Evolutionary conservation across 2,329 filamentous ascomycete genomes (phyloP), one percentile per base, ranked within the genome.

Genomic region (Penicillium digitatum): DNA sequence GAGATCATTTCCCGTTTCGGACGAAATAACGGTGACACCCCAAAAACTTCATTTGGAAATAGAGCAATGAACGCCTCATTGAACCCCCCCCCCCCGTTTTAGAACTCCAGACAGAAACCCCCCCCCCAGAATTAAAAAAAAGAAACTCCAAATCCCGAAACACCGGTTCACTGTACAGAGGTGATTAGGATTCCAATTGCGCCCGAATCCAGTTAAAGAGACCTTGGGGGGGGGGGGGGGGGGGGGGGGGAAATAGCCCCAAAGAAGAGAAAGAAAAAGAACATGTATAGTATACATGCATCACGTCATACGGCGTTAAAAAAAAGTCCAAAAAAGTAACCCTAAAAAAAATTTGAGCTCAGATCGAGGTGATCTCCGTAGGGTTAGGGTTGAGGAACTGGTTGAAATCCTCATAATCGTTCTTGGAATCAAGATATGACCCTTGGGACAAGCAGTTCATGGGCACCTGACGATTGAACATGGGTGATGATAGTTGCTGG

Each of bases 371-470:
- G 29, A 74, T 73, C 59, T 74, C 72, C 35, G 68, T 65, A 14
- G 70, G 66, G 54, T 71, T 74, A 1, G 71, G 66, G 62, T 75
- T 74, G 26, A 75, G 59, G 51, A 72, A 74, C 54, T 73, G 71
- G 46, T 70, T 73, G 53, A 75, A 72, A 48, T 74, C 72, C 20
- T 75, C 72, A 49, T 71, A 73, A 48, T 72, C 71, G 39, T 50
- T 65, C 48, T 67, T 69, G 24, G 66, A 62, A 37, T 72, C 69
- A 44, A 71, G 57, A 54, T 64, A 66, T 35, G 66, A 62, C 12
- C 58, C 60, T 29, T 67, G 62, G 9, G 67, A 55, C 39, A 74
- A 60, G 56, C 72, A 74, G 6, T 66, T 70, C 59, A 74, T 65
- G 5, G 70, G 63, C 32, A 72, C 62, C 38, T 66, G 67, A 7